Base-by-base conservation (phyloP, 2,329 filamentous ascomycete species). In the Zasmidium angulare region DNA sequence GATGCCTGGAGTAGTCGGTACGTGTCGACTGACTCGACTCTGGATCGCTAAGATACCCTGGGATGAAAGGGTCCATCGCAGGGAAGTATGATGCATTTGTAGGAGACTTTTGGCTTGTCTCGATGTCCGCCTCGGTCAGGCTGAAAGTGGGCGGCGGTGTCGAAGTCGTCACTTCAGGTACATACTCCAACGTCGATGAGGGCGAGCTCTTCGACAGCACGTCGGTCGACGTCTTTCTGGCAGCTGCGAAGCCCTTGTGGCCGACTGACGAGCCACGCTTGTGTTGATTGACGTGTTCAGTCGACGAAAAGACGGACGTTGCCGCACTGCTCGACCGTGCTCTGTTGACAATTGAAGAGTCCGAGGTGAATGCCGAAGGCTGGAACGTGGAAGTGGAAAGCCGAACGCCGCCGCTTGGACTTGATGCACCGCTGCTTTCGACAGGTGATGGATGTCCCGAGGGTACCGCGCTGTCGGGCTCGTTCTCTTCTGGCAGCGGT, bases 221-320 rank as follows among this genome's bases (percentile, higher is more conserved):
- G 48, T 66, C 62, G 14, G 54, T 58, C 7, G 59, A 67, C 14
- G 63, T 64, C 36, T 56, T 68, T 26, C 71, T 58, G n/a, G 71
- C 69, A 17, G 69, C 68, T 22, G 64, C 55, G 57, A 72, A 72
- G 17, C 69, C 70, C 46, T 66, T 66, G 56, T 72, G 71, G 14
- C 71, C 71, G n/a, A 72, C 69, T 2, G 68, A 68, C 3, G 66
- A 59, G 9, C 65, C 66, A 29, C 65, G 60, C 31, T 62, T 63
- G 29, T 64, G 66, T n/a, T 63, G 46, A 19, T 54, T 49, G 12
- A 50, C n/a, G 17, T 19, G 23, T 6, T 53, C 36, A 10, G 51
- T 23, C n/a, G 40, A 22, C 14, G 36, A 43, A 3, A 21, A 40
- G 51, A n/a, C 19, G 11, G 36, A 21, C 12, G 40, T 23, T 22